Evolutionary conservation across 441 rosid genomes (phyloP), one percentile per base, ranked within the genome.

Genomic region (Codiaeum variegatum): DNA sequence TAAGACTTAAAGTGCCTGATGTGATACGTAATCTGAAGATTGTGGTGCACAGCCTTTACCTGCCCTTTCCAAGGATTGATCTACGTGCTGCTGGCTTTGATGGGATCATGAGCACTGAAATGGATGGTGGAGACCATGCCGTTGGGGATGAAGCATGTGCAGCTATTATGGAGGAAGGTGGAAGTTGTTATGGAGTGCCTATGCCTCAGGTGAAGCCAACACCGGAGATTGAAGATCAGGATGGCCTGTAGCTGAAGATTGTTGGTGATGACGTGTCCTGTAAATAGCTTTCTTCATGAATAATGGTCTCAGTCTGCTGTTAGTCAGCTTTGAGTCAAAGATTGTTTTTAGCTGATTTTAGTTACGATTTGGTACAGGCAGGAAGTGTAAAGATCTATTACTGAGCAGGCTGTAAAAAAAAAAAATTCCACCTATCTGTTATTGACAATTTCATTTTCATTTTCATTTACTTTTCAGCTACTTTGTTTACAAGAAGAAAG

Each of bases 31-130:
- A 88, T 60, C 75, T 78, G 80, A 86, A 81, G 75, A 77, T 87
- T 55, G 83, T 83, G 3, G 88, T 87, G 74, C 93, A 89, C 79
- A 64, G 83, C 52, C 47, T 87, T 62, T 82, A 80, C 86, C 69
- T 84, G 84, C 86, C 91, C 28, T 87, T 88, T 65, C 89, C 93
- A 40, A 86, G 79, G 75, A 77, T 89, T 52, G 78, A 82, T 75
- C 77, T 83, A 0, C 68, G 75, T 36, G 52, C 78, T 59, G 54
- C 67, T 47, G 79, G 69, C 18, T 76, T 46, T n/a, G 82, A 75
- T 21, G 73, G 77, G 6, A 54, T 51, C 0, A 28, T 61, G 46
- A 71, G 40, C 3, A 66, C 44, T 15, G 74, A 51, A 49, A 24
- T 69, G 47, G 70, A 52, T 58, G 21, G 46, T 9, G 63, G 26